These are phyloP conservation scores for Ogataea nitratoaversa DNA, from an alignment of 805 yeast genomes.

Conservation along the genomic window DNA sequence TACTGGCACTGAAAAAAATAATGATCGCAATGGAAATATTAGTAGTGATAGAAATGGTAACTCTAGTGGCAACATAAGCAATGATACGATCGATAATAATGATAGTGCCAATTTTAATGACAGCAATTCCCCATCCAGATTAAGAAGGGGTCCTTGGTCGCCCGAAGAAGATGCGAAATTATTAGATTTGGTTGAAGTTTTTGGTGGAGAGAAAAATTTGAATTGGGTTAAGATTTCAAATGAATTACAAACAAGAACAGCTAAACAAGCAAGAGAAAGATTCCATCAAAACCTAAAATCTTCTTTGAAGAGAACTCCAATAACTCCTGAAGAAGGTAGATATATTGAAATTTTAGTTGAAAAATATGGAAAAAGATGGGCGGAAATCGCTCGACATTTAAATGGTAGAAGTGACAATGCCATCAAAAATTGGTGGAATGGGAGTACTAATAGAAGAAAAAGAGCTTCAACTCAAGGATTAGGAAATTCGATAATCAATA, in stretches of 20 bases:
- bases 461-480: constrained; percentile 38
- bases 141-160: constrained; percentile 84
- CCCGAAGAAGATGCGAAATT: constrained; percentile 76
- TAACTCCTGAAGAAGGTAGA: constrained; percentile 78
- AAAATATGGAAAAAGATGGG: constrained; percentile 87
- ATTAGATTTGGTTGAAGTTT: constrained; percentile 60
- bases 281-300: constrained; percentile 92
- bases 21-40: no score
- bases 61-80: no score
- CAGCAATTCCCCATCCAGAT: constrained; percentile 9
- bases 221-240: constrained; percentile 88
- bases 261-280: constrained; percentile 88
- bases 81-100: no score
- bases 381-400: constrained; percentile 83
- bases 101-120: no score
- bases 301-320: constrained; percentile 73
- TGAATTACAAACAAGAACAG: constrained; percentile 69
- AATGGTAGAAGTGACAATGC: constrained; percentile 89
- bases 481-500: constrained; percentile 3
- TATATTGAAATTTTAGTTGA: constrained; percentile 75
- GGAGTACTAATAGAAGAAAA: constrained; percentile 82
- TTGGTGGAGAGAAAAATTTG: constrained; percentile 57
- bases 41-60: no score
- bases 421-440: constrained; percentile 95
- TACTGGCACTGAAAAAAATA: no score